Evolutionary conservation across 164 flowering plant species (phyloP).

Genomic region (Umbilicus rupestris): DNA sequence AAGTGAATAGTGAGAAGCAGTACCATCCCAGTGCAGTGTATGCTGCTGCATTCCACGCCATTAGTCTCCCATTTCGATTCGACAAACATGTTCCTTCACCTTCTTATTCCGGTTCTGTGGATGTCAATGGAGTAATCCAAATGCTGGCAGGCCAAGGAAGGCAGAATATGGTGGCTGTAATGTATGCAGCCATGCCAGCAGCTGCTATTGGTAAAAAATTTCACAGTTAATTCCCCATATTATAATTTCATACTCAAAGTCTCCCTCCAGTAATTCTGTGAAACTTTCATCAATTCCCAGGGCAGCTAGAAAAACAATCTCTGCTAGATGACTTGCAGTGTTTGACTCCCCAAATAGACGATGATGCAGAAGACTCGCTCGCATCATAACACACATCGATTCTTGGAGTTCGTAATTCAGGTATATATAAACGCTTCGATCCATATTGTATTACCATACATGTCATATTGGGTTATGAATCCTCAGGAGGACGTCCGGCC

Average conservation of each 20-base stretch:
- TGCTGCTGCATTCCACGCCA: constrained; percentile 83
- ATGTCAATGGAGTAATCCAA: constrained; percentile 42
- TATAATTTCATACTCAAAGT: no score
- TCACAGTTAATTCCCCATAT: not conserved
- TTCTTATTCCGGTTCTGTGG: constrained; percentile 42
- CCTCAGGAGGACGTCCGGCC: constrained; percentile 40
- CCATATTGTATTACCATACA: no score
- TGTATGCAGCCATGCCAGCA: constrained; percentile 87
- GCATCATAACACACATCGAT: constrained; percentile 43
- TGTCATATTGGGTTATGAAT: no score
- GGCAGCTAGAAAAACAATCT: constrained; percentile 22
- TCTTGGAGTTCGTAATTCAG: constrained; percentile 63
- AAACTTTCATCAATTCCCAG: constrained; percentile 20
- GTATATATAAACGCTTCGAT: no score
- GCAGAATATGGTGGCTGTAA: constrained; percentile 57
- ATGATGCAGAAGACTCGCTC: constrained; percentile 50
- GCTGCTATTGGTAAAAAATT: constrained; percentile 43
- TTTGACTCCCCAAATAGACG: constrained; percentile 68
- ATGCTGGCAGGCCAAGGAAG: constrained; percentile 65
- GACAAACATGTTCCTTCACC: constrained; percentile 34
- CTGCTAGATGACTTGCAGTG: constrained; percentile 44
- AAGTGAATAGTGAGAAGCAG: constrained; percentile 51
- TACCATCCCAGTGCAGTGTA: constrained; percentile 84
- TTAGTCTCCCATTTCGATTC: constrained; percentile 74
- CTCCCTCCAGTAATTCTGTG: no score